These are phyloP conservation scores for Hortiboletus campestris DNA, from an alignment of 768 basidiomycete genomes.

Conservation along the genomic window DNA sequence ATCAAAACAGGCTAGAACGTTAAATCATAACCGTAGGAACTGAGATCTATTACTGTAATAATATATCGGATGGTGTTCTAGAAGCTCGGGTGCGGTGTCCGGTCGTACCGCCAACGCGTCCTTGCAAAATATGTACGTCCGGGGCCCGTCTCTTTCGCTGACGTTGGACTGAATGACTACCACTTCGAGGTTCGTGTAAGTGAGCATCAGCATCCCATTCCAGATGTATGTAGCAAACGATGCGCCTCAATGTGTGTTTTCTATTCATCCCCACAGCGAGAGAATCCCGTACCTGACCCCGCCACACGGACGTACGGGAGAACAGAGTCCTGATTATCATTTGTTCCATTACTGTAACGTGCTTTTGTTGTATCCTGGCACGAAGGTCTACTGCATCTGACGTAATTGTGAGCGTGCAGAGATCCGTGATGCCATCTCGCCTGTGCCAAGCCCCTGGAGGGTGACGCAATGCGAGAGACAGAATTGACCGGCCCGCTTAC, in stretches of 20 bases:
- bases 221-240: constrained; percentile 67
- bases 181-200: constrained; percentile 39
- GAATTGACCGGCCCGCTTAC: neutral
- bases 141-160: neutral
- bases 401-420: constrained; percentile 51
- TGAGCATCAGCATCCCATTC: constrained; percentile 40
- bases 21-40: neutral
- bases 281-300: no score
- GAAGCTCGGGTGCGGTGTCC: constrained; percentile 57
- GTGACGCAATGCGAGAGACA: constrained; percentile 33
- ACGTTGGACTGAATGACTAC: neutral
- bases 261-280: no score
- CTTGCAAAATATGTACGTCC: constrained; percentile 50
- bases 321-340: no score
- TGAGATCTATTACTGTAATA: neutral
- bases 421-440: constrained; percentile 57
- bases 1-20: constrained; percentile 35
- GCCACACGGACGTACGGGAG: no score
- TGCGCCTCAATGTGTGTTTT: constrained; percentile 47
- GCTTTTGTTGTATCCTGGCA: constrained; percentile 47
- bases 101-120: constrained; percentile 59
- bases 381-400: constrained; percentile 54
- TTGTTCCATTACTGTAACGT: constrained; percentile 9
- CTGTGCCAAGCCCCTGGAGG: no score
- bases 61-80: constrained; percentile 55